A percentile compares a stretch with the other conserved stretches of the same genome.
phyloP scores from a whole-genome alignment of 164 flowering plant genomes.

The Nymphaea colorata region DNA sequence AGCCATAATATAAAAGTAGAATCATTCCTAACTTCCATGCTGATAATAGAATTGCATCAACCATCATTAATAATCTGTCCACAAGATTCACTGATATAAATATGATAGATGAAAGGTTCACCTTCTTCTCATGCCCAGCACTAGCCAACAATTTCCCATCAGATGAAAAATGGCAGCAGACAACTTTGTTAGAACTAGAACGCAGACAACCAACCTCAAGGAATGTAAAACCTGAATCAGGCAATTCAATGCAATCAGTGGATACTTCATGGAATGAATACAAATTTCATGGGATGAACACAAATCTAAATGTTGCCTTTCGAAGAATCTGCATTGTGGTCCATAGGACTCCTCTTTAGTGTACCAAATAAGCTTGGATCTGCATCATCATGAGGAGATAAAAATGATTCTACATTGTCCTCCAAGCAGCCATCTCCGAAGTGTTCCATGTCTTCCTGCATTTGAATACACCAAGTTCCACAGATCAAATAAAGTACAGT shows the following conservation, averaged over 20 bases:
- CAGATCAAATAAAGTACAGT: not conserved
- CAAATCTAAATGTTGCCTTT: conserved; percentile 26
- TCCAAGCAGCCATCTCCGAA: conserved; percentile 81
- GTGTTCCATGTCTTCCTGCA: conserved; percentile 82
- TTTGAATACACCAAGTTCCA: conserved; percentile 3
- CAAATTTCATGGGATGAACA: not conserved
- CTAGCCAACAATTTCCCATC: conserved; percentile 74
- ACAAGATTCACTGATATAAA: not conserved
- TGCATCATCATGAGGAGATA: conserved; percentile 57
- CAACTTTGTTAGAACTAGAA: conserved; percentile 47
- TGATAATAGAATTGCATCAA: no score
- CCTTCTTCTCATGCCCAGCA: conserved; percentile 87
- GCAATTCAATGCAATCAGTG: not conserved
- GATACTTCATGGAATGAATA: not conserved
- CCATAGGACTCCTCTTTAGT: conserved; percentile 48
- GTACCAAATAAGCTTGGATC: conserved; percentile 63
- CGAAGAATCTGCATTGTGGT: conserved; percentile 55
- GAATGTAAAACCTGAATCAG: conserved; percentile 49
- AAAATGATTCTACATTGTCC: conserved; percentile 76
- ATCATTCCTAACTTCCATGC: no score
- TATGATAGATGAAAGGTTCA: conserved; percentile 6
- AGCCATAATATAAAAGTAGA: no score
- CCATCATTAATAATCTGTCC: no score
- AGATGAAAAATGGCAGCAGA: conserved; percentile 79
- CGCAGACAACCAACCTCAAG: conserved; percentile 50